Evolutionary conservation across 140 eudicot genomes (phyloP), one percentile per base, ranked within the genome.

Genomic region (Stevia rebaudiana): DNA sequence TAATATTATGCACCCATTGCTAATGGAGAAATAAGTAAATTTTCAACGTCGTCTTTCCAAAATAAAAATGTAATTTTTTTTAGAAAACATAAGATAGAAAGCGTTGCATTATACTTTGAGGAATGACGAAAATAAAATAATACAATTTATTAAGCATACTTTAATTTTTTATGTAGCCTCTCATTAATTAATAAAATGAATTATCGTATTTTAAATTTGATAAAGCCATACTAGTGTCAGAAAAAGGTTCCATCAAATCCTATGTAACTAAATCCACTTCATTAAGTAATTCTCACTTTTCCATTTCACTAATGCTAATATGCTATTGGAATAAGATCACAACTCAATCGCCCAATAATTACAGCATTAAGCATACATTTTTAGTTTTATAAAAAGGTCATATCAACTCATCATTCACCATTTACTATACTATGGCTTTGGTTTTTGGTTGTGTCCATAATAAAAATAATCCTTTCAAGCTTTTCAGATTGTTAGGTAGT

Each of bases 181-280:
- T 53, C 36, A 25, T 23, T 37, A 24, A 24, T 13, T 24, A 23
- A 53, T n/a, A 24, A 24, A 24, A 6, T 8, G 19, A 53, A 1
- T 13, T 53, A 11, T 11, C 60, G 25, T 12, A 53, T 51, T 22
- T 22, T 16, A 24, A 10, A 22, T 51, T 11, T 12, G 22, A 51
- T 23, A 24, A 51, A 51, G 55, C 59, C 36, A 51, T 23, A 23
- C 59, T 51, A 51, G 59, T 51, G 59, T 11, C 64, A 52, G 22
- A 52, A 52, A 52, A 39, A 51, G 51, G 36, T 37, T 67, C 19
- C 50, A 52, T 39, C 21, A 40, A 67, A 23, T 67, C 63, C 51
- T 39, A 39, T 25, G 42, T 39, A 39, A 30, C 43, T 24, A 17
- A 55, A 9, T 39, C 63, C 33, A 52, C 35, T 42, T 15, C 42